phyloP scores from a whole-genome alignment of 371 early-diverging fungal genomes.

The Lichtheimia ornata region DNA sequence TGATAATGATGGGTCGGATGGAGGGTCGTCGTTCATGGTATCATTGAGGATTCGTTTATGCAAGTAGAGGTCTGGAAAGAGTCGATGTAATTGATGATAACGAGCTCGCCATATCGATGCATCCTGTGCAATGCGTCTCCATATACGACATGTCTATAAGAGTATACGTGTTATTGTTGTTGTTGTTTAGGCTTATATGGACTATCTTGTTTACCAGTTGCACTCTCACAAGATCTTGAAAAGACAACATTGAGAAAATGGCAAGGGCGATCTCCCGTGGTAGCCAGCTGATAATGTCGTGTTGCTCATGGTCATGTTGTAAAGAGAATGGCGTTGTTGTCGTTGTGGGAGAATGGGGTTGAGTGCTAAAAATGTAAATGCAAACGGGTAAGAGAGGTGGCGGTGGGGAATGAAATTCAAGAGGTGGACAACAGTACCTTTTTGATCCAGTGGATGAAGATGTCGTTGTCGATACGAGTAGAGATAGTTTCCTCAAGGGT shows the following conservation, averaged over 20 bases:
- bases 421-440: too few species aligned
- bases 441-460: background rate
- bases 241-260: constrained; percentile 34
- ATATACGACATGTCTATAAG: constrained; percentile 38
- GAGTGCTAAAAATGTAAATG: background rate
- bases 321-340: background rate
- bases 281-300: constrained; percentile 25
- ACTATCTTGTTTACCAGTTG: constrained; percentile 34
- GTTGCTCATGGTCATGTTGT: constrained; percentile 22
- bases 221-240: constrained; percentile 35
- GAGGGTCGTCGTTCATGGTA: background rate
- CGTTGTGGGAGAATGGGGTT: constrained; percentile 1
- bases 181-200: background rate
- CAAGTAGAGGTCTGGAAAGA: constrained; percentile 36
- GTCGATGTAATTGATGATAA: constrained; percentile 23
- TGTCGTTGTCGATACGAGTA: constrained; percentile 9
- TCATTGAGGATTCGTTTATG: constrained; percentile 15
- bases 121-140: constrained; percentile 39
- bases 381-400: background rate
- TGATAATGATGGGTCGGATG: background rate
- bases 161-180: background rate
- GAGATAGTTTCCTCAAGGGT: constrained; percentile 33
- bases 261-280: constrained; percentile 37
- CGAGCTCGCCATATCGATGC: constrained; percentile 35
- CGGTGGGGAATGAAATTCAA: too few species aligned